Evolutionary conservation across 2,329 filamentous ascomycete species (phyloP).

Genomic region (Diaporthe amygdali): DNA sequence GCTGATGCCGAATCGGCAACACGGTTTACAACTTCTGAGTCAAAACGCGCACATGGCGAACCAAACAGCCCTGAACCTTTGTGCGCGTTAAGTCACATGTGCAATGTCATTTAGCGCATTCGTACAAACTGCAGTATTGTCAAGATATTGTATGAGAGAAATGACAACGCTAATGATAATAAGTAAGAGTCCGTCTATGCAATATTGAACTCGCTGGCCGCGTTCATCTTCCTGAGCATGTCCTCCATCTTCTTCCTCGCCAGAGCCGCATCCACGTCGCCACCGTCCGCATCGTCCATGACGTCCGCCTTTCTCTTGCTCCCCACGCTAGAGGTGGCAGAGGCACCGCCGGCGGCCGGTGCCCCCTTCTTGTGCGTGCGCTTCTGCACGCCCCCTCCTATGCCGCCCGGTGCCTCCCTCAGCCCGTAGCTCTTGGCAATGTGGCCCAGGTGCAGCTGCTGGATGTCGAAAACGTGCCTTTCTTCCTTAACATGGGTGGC

Average conservation of each 20-base stretch:
- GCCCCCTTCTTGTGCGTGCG: slow-evolving; percentile 45
- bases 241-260: slow-evolving; percentile 70
- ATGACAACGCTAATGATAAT: not conserved
- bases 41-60: not conserved
- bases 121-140: no score
- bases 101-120: no score
- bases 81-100: no score
- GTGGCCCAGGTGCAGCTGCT: slow-evolving; percentile 88
- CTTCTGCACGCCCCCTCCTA: slow-evolving; percentile 64
- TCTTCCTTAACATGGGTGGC: slow-evolving; percentile 91
- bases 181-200: slow-evolving; percentile 33
- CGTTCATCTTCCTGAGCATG: slow-evolving; percentile 60
- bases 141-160: not conserved
- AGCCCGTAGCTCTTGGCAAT: slow-evolving; percentile 92
- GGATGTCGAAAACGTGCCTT: slow-evolving; percentile 88
- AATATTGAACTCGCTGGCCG: slow-evolving; percentile 72
- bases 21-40: not conserved
- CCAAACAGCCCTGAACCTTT: no score
- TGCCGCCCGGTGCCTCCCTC: slow-evolving; percentile 85
- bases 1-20: not conserved
- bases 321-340: not conserved
- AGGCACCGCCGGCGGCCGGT: slow-evolving; percentile 33
- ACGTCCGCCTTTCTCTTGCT: slow-evolving; percentile 35
- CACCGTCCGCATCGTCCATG: slow-evolving; percentile 46
- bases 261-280: slow-evolving; percentile 58